A percentile compares a stretch with the other conserved stretches of the same genome.
These are phyloP conservation scores for Psilocybe sp. DNA, from an alignment of 768 basidiomycete genomes.

Conservation along the genomic window DNA sequence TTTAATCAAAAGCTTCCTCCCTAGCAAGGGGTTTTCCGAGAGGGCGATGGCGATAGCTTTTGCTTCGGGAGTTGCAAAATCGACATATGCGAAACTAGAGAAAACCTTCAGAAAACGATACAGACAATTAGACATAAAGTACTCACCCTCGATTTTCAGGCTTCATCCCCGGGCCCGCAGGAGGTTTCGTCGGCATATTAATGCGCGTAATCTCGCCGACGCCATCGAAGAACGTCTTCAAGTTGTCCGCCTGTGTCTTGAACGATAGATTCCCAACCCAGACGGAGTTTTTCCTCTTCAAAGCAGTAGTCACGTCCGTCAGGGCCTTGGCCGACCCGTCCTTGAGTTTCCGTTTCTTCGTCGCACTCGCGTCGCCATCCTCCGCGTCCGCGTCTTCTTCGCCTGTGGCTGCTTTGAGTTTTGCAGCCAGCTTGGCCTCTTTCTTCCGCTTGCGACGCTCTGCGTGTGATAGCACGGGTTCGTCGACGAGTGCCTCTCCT, in stretches of 20 bases:
- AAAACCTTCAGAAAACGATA: neutral
- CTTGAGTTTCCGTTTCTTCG: constrained; percentile 48
- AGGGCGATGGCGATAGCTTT: constrained; percentile 73
- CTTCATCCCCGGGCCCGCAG: constrained; percentile 42
- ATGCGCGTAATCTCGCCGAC: constrained; percentile 76
- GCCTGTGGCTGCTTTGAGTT: constrained; percentile 3
- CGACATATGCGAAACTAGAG: constrained; percentile 91
- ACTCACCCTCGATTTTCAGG: constrained; percentile 80
- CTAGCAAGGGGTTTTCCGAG: constrained; percentile 81
- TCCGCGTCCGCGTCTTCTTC: constrained; percentile 9
- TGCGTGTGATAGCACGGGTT: constrained; percentile 69
- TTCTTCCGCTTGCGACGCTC: constrained; percentile 66
- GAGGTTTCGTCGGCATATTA: constrained; percentile 79
- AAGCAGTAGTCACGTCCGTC: constrained; percentile 17
- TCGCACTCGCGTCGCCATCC: constrained; percentile 16
- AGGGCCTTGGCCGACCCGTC: constrained; percentile 31
- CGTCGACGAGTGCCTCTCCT: constrained; percentile 24
- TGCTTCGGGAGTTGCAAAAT: constrained; percentile 78
- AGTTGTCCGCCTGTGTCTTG: constrained; percentile 76
- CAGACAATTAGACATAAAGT: constrained; percentile 10
- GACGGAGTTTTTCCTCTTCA: constrained; percentile 78
- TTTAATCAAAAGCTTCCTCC: constrained; percentile 90
- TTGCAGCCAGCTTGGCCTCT: constrained; percentile 30
- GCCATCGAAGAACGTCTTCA: constrained; percentile 68
- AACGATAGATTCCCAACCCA: constrained; percentile 97